Conservation (phyloP, 768 basidiomycete species). For the Cystofilobasidium bisporidii region DNA sequence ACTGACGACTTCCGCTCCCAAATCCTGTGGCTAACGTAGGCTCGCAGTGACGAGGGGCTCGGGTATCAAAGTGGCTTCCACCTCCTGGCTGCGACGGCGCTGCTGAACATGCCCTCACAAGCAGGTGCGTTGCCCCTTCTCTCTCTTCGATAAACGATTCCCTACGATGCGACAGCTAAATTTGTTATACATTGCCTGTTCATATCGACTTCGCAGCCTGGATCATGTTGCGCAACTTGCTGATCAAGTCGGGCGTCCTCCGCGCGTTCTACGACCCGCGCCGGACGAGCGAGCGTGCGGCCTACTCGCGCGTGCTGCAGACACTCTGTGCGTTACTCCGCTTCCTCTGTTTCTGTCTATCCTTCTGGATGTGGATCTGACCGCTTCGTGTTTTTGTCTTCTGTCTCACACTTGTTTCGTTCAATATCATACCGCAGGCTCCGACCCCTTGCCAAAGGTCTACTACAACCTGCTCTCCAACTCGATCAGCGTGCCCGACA, state of each 20-base stretch:
- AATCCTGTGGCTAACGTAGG: conserved; percentile 10
- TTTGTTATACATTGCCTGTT: no score
- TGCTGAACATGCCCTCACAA: conserved; percentile 23
- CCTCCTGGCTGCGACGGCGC: conserved; percentile 19
- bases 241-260: conserved; percentile 18
- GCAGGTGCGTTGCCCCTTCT: conserved; percentile 3
- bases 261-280: conserved; percentile 24
- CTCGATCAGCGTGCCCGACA: conserved; percentile 14
- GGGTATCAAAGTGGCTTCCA: conserved; percentile 18
- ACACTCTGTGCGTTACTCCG: conserved; percentile 24
- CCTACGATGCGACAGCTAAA: no score
- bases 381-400: no score
- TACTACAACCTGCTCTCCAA: conserved; percentile 26
- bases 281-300: neutral
- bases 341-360: no score
- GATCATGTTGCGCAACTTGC: conserved; percentile 20
- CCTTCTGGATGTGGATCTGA: neutral
- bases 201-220: conserved; percentile 21
- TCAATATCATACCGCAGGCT: neutral
- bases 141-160: no score
- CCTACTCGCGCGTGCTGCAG: conserved; percentile 17
- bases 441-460: conserved; percentile 27
- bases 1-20: no score
- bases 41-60: conserved; percentile 25
- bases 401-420: neutral